phyloP scores from a whole-genome alignment of 495 filamentous ascomycete genomes.

The Neurospora discreta region DNA sequence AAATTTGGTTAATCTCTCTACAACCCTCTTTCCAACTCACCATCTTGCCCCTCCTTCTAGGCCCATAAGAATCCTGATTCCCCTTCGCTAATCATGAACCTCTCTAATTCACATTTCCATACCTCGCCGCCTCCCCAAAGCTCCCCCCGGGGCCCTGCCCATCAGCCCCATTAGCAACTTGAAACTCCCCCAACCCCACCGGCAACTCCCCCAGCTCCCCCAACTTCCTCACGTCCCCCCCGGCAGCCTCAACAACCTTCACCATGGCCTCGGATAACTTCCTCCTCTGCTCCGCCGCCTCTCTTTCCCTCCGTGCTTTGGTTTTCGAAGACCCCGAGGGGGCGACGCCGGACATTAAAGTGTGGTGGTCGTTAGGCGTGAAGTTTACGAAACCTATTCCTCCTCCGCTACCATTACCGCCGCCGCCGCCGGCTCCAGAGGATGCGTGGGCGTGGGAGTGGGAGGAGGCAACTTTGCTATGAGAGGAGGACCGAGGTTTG shows the following conservation, averaged over 20 bases:
- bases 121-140: background rate
- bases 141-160: background rate
- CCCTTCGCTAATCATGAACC: no score
- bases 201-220: constrained; percentile 21
- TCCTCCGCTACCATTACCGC: constrained; percentile 18
- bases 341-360: constrained; percentile 83
- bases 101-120: no score
- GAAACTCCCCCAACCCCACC: background rate
- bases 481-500: background rate
- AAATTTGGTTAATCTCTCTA: no score
- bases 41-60: no score
- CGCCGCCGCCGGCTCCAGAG: no score
- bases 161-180: no score
- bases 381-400: constrained; percentile 79
- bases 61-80: no score
- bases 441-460: no score
- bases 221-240: constrained; percentile 55
- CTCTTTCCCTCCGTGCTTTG: constrained; percentile 78
- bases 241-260: constrained; percentile 63
- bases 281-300: constrained; percentile 67
- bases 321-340: constrained; percentile 88
- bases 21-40: no score
- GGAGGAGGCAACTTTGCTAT: no score
- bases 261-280: constrained; percentile 64
- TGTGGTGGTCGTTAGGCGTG: constrained; percentile 67